Percentiles rank a stretch among this genome's conserved stretches.
phyloP scores from a whole-genome alignment of 2,329 filamentous ascomycete genomes.

The Nemania serpens region DNA sequence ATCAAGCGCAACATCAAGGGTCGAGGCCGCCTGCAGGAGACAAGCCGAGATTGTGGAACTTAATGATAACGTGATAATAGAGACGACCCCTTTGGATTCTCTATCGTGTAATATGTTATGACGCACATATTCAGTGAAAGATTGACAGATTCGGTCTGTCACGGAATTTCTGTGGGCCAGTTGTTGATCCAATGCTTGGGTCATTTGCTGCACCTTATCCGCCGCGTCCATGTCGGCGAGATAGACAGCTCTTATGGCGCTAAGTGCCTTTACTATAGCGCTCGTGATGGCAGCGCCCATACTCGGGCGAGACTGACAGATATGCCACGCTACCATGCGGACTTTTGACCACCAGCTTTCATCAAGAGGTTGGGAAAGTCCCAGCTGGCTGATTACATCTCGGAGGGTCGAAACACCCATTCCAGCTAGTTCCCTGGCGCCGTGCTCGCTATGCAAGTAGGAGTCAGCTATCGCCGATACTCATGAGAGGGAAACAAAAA shows the following conservation, averaged over 20 bases:
- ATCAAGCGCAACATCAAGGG: slow-evolving; percentile 49
- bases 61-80: slow-evolving; percentile 64
- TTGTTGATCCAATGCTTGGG: slow-evolving; percentile 35
- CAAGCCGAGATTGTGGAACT: slow-evolving; percentile 63
- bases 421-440: slow-evolving; percentile 61
- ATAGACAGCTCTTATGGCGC: slow-evolving; percentile 41
- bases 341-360: slow-evolving; percentile 59
- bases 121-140: slow-evolving; percentile 44
- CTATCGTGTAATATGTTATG: slow-evolving; percentile 23
- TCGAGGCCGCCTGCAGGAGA: slow-evolving; percentile 49
- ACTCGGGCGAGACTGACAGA: slow-evolving; percentile 68
- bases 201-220: slow-evolving; percentile 35
- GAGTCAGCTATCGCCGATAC: slow-evolving; percentile 3
- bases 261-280: slow-evolving; percentile 53
- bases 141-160: slow-evolving; percentile 40
- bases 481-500: neutral
- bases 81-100: slow-evolving; percentile 41
- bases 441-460: slow-evolving; percentile 48
- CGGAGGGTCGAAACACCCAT: slow-evolving; percentile 56
- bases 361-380: slow-evolving; percentile 30
- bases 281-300: slow-evolving; percentile 66
- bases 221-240: slow-evolving; percentile 29
- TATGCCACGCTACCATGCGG: slow-evolving; percentile 64
- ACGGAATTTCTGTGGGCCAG: slow-evolving; percentile 24
- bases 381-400: slow-evolving; percentile 48